Base-by-base conservation (phyloP, 2,329 filamentous ascomycete species). In the Didymella lethalis region DNA sequence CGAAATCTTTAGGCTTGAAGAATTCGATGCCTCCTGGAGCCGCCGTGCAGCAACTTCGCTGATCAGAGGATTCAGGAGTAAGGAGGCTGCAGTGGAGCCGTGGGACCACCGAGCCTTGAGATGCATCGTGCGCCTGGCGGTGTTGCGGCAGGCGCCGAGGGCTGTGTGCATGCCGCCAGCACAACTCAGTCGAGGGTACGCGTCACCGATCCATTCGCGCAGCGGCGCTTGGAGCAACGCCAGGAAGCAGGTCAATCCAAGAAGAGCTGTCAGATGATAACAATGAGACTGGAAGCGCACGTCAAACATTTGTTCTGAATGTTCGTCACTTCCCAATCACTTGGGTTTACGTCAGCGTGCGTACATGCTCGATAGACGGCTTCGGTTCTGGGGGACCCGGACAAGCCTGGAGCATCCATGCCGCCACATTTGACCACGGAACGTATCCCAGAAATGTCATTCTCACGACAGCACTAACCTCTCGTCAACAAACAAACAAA, bases 321-420 rank as follows among this genome's bases (percentile, higher is more conserved):
- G 41, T 5, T n/a, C 26, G 23, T 41, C n/a, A 12, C 14, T 40
- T 5, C 16, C 34, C 12, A 32, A 23, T 44, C 23, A 23, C 16
- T 18, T 31, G 28, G 7, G 18, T 49, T 50, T 41, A 47, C 43
- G 43, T 54, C 26, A 48, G 44, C 34, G 12, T n/a, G 51, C 25
- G 25, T 47, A 12, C 12, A 11, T 31, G 32, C 23, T 32, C 38
- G 38, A 40, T 20, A n/a, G n/a, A 41, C 32, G 25, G 50, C 46
- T 44, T 41, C 50, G 56, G 50, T 36, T 46, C 49, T 49, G 45
- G 46, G 40, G 34, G 41, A 20, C 56, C 45, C 45, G 45, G 20
- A 7, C 26, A 29, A 44, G 41, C 41, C 41, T 28, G 18, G 16
- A 32, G 38, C 38, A 25, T 18, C 56, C 49, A 58, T 54, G 55